A percentile compares a stretch with the other conserved stretches of the same genome.
Conservation (phyloP, 2,329 filamentous ascomycete genomes). For the Trichoderma sp. region DNA sequence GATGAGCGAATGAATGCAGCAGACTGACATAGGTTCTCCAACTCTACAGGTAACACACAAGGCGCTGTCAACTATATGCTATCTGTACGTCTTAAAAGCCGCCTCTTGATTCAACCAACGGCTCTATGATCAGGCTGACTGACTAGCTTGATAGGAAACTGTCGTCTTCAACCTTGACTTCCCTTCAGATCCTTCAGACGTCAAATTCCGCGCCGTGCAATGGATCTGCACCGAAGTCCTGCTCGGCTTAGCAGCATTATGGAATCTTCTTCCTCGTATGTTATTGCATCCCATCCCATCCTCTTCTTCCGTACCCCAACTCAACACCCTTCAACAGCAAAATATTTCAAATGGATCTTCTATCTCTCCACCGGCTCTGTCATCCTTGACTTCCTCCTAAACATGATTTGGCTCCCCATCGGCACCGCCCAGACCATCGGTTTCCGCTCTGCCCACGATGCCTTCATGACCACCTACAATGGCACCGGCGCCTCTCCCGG, state of each 20-base stretch:
- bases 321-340: conserved; percentile 40
- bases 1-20: not conserved
- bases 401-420: conserved; percentile 65
- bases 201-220: conserved; percentile 64
- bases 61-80: conserved; percentile 57
- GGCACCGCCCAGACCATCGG: conserved; percentile 59
- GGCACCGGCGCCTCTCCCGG: conserved; percentile 57
- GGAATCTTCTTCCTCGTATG: conserved; percentile 57
- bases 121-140: not conserved
- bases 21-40: not conserved
- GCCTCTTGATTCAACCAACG: not conserved
- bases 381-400: conserved; percentile 61
- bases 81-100: conserved; percentile 43
- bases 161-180: conserved; percentile 61
- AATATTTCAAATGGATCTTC: conserved; percentile 55
- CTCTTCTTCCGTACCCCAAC: not conserved
- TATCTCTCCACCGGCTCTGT: conserved; percentile 55
- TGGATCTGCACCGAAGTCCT: conserved; percentile 61
- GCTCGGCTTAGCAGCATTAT: conserved; percentile 52
- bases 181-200: conserved; percentile 53
- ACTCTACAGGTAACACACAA: conserved; percentile 50
- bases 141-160: conserved; percentile 50
- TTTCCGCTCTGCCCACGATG: conserved; percentile 61
- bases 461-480: conserved; percentile 65
- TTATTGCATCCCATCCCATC: not conserved